Conservation (phyloP, 306 rosid species). For the Fragaria ananassa region DNA sequence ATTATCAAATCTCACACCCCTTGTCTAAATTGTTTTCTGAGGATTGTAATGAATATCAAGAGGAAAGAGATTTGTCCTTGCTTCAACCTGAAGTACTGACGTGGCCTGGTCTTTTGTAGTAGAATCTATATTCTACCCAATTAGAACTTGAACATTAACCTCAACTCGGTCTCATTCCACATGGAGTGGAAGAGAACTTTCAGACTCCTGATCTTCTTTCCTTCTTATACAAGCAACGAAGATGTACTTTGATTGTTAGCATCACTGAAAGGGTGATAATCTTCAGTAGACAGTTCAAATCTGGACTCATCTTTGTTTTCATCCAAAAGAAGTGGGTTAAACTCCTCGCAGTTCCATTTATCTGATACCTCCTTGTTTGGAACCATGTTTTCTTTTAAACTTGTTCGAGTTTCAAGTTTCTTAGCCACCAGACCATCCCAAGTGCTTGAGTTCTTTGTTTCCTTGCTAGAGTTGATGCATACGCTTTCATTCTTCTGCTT, state of each 20-base stretch:
- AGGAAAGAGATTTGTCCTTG: background rate
- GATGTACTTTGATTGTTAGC: slow-evolving; percentile 35
- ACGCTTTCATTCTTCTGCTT: slow-evolving; percentile 5
- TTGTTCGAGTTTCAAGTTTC: slow-evolving; percentile 33
- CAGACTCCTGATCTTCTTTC: background rate
- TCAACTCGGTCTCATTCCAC: background rate
- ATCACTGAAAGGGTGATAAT: slow-evolving; percentile 66
- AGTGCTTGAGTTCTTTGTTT: slow-evolving; percentile 20
- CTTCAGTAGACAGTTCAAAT: slow-evolving; percentile 28
- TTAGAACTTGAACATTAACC: background rate
- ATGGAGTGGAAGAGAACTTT: background rate
- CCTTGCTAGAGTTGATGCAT: slow-evolving; percentile 2
- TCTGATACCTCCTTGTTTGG: slow-evolving; percentile 51
- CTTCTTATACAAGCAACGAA: slow-evolving; percentile 47
- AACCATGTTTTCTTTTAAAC: slow-evolving; percentile 58
- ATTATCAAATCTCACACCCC: too few relatives aligned
- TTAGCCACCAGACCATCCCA: slow-evolving; percentile 27
- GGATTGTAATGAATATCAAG: background rate
- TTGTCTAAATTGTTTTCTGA: background rate
- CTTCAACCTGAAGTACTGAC: background rate
- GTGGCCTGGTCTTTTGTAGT: background rate
- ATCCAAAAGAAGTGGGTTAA: slow-evolving; percentile 49
- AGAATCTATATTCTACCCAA: background rate
- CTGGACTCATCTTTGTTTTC: slow-evolving; percentile 28
- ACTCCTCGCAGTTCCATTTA: slow-evolving; percentile 34